Base-by-base conservation (phyloP, 2,329 filamentous ascomycete species). In the Pyricularia sp. region DNA sequence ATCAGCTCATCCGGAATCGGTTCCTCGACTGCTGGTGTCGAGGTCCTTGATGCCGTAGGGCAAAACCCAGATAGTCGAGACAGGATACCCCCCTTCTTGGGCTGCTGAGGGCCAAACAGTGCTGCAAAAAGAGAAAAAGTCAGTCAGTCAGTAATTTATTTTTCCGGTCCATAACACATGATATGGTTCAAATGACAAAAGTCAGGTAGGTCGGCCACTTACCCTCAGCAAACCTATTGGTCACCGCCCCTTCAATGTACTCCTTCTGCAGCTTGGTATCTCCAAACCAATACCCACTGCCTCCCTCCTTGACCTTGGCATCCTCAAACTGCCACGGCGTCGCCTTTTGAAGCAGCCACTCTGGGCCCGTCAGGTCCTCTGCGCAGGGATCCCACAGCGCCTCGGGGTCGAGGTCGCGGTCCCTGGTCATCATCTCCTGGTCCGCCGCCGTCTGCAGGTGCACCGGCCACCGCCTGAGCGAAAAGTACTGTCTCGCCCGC, bases 381-480 rank as follows among this genome's bases (percentile, higher is more conserved):
- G 69, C 70, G 31, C 69, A 69, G 33, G 77, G 76, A 58, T 80
- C 75, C 70, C 71, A 76, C 11, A 73, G 50, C 42, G 68, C 36
- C 28, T 69, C 66, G 25, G 59, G 69, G 33, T 75, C 70, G 63
- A 79, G 71, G 69, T 78, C 74, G 55, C 66, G 69, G n/a, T 78
- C 76, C 4, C 64, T 66, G 2, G 25, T 65, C 68, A 82, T 78
- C 23, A 71, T 67, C 14, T 73, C 69, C 67, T 76, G 76, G n/a
- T 71, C 74, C 26, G 73, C 71, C 28, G 74, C 67, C 7, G 70
- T 74, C 71, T 84, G 81, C 68, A 81, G 73, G 30, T 79, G 72
- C 25, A 81, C 63, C 50, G 83, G 83, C 84, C 84, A 86, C 58
- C 82, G 79, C 72, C 81, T 77, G 64, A 86, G 74, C 71, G 76